Conservation (phyloP, 257 asterid species). For the Anisodus tanguticus region DNA sequence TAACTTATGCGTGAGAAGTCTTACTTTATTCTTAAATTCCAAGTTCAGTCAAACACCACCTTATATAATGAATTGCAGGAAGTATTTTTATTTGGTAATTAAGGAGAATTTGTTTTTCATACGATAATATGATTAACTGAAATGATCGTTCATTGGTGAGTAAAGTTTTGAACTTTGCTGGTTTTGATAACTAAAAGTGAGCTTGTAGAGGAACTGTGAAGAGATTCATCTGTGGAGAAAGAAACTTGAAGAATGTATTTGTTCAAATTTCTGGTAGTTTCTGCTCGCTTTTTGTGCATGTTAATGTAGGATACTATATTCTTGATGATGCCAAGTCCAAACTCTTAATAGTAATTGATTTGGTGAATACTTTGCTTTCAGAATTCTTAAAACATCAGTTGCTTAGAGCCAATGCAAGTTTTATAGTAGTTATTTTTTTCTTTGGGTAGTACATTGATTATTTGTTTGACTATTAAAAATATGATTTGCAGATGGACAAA, state of each 20-base stretch:
- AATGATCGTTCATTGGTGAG: not conserved
- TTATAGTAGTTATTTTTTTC: not conserved
- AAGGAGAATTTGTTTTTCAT: not conserved
- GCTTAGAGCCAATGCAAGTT: not conserved
- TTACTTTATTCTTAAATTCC: not conserved
- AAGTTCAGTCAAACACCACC: not conserved
- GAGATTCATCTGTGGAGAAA: not conserved
- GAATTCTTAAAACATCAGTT: not conserved
- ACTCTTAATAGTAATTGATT: not conserved
- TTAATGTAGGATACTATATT: not conserved
- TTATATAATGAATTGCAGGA: not conserved
- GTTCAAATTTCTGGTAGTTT: not conserved
- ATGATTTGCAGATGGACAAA: constrained; percentile 78
- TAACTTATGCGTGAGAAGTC: not conserved
- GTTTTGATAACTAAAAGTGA: not conserved
- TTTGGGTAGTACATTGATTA: not conserved
- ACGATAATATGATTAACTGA: not conserved
- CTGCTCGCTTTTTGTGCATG: not conserved
- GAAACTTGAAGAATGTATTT: not conserved
- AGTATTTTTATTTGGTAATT: not conserved
- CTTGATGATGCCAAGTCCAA: constrained; percentile 11
- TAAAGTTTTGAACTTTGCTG: not conserved
- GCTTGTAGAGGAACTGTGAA: constrained; percentile 1
- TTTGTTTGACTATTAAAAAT: constrained; percentile 11
- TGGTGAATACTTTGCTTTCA: not conserved